Evolutionary conservation across 2,329 filamentous ascomycete species (phyloP), one percentile per base, ranked within the genome.

Genomic region (Aspergillus niger): DNA sequence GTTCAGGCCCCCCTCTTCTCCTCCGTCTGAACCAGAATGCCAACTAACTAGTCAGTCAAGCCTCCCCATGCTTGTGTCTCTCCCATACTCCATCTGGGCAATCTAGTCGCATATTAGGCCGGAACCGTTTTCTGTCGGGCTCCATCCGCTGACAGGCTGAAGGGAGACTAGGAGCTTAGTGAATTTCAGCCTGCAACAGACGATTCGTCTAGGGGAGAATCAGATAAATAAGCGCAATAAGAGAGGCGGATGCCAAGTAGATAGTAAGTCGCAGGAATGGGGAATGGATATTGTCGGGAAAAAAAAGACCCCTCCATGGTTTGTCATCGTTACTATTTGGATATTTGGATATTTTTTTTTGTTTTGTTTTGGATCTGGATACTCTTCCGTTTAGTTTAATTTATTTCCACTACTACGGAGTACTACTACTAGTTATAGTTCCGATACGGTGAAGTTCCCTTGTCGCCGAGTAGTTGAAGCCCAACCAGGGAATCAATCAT

Each of bases 81-180:
- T 36, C 11, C 11, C 32, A 13, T 36, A 36, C 32, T 36, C 7
- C 51, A 59, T 39, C 30, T 50, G 48, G 49, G 22, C 11, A 32
- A 36, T 50, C 55, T 43, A 54, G 50, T 57, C 36, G 47, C 52
- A 59, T 36, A 36, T 63, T 63, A 63, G 63, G 58, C 61, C 32
- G 60, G 58, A 58, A 60, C 64, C 64, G 64, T 66, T 66, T 66
- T 66, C 64, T 66, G 64, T 66, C 64, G 63, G 62, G 60, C 64
- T 57, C 64, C 58, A 66, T 60, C 58, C 58, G 60, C 60, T 62
- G 58, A 57, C 61, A 49, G 58, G 22, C 54, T 55, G 58, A 58
- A 44, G 60, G 52, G 41, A 26, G 53, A 49, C 53, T 58, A 22
- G 52, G 50, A 55, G 51, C 7, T 30, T 24, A 48, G 51, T 44